Base-by-base conservation (phyloP, 2,329 filamentous ascomycete genomes). In the Penicillium brevicompactum region DNA sequence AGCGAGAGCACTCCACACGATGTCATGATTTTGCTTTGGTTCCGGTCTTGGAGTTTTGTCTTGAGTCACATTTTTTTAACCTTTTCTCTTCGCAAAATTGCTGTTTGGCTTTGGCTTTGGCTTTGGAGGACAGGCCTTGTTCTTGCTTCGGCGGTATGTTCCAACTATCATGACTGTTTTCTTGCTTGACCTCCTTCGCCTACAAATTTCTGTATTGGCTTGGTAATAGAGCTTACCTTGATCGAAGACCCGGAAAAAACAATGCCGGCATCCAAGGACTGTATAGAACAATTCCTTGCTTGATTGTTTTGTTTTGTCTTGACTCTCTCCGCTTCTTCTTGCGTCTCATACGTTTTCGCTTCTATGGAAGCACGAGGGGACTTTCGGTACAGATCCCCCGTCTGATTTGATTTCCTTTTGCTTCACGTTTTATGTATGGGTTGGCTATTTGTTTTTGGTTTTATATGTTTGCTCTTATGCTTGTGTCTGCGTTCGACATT, bases 391-490 rank as follows among this genome's bases (percentile, higher is more conserved):
- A 47, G 50, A 44, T 49, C 32, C 21, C 18, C 42, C 57, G 32
- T 53, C 49, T 41, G 44, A 43, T 31, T 50, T 21, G 18, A 18
- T 18, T 18, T 18, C 18, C 48, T 48, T 54, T 47, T 57, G 41
- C 60, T 47, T 42, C 57, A 50, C 48, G 45, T 62, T 62, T 59
- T 27, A 46, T 61, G 54, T 54, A 61, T 46, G 45, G 53, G 51
- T 53, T 57, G 58, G 51, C 52, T 59, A 57, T 51, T 44, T 62
- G 49, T 16, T 55, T 16, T 57, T 59, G 56, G 48, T 46, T 16
- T 31, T 46, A 21, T 44, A 13, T 79, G 77, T 70, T 84, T 81
- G 16, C 40, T 41, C 50, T 24, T 24, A 43, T 34, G 21, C 18
- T 49, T 49, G 42, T 30, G 55, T 52, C 51, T 53, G n/a, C 30